These are phyloP conservation scores for Spizellomyces sp. DNA, from an alignment of 192 early-diverging fungal genomes.

Conservation along the genomic window DNA sequence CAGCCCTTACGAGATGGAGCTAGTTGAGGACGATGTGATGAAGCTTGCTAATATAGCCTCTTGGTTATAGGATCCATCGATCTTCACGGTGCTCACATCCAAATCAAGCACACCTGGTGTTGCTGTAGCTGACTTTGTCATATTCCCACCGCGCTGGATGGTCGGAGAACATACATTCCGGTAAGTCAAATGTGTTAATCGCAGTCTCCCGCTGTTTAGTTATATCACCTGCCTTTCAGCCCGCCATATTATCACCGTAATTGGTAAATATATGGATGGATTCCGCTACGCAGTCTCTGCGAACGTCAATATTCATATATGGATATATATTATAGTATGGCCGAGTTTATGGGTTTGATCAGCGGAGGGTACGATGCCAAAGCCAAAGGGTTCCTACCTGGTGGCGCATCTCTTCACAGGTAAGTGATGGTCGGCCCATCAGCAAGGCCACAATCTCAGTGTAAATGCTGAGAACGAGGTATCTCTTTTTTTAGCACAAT, in stretches of 20 bases:
- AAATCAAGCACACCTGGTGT: constrained; percentile 84
- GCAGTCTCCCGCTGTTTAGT: background rate
- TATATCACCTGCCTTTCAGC: constrained; percentile 49
- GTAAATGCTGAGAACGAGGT: too few species aligned
- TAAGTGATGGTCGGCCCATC: background rate
- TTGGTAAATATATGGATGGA: constrained; percentile 37
- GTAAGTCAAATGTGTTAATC: background rate
- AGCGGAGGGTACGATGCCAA: constrained; percentile 93
- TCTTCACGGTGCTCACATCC: constrained; percentile 93
- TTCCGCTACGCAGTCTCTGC: background rate
- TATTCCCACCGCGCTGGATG: constrained; percentile 94
- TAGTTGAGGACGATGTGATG: background rate
- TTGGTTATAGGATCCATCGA: constrained; percentile 80
- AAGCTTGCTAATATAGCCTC: constrained; percentile 12
- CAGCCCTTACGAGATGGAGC: background rate
- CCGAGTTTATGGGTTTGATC: constrained; percentile 98
- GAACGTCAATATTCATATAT: background rate
- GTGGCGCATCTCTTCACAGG: constrained; percentile 76
- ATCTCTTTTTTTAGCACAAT: constrained; percentile 56
- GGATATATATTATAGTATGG: constrained; percentile 61
- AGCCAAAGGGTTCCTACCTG: constrained; percentile 85
- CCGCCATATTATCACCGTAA: constrained; percentile 98
- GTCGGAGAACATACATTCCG: constrained; percentile 88
- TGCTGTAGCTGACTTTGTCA: constrained; percentile 92
- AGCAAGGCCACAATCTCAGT: too few species aligned